Percentiles rank a stretch among this genome's conserved stretches.
These are phyloP conservation scores for Aspergillus unguis DNA, from an alignment of 2,329 filamentous ascomycete species.

Conservation along the genomic window DNA sequence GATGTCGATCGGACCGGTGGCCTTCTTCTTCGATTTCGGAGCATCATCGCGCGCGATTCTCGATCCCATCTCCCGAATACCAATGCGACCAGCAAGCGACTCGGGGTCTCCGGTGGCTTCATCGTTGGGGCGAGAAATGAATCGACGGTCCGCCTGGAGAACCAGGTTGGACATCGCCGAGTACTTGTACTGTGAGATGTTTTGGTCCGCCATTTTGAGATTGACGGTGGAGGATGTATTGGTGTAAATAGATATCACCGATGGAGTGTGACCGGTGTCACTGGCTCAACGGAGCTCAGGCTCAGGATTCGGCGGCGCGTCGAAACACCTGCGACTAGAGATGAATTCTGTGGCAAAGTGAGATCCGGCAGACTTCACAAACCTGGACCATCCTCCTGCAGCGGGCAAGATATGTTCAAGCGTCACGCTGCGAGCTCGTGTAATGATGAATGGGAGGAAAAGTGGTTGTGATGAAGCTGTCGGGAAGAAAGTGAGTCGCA, in stretches of 20 bases:
- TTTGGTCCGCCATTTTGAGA: conserved; percentile 64
- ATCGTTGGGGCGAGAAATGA: conserved; percentile 86
- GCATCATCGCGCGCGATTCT: conserved; percentile 74
- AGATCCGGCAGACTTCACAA: conserved; percentile 31
- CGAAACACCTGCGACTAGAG: conserved; percentile 27
- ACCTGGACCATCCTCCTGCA: conserved; percentile 37
- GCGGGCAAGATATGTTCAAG: conserved; percentile 26
- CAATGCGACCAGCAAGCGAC: conserved; percentile 90
- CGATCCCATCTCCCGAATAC: conserved; percentile 90
- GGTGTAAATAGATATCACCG: conserved; percentile 14
- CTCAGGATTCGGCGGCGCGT: conserved; percentile 32
- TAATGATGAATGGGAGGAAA: conserved; percentile 14
- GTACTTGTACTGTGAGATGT: conserved; percentile 97
- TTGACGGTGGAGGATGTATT: conserved; percentile 7
- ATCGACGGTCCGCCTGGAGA: conserved; percentile 97
- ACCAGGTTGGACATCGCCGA: conserved; percentile 99
- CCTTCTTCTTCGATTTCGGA: conserved; percentile 74
- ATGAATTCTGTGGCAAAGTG: conserved; percentile 25
- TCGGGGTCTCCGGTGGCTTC: conserved; percentile 97
- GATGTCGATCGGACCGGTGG: conserved; percentile 63
- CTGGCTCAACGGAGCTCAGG: conserved; percentile 33
- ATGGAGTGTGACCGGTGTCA: conserved; percentile 29
- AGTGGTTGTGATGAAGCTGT: conserved; percentile 26
- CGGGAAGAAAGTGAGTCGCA: conserved; percentile 28
- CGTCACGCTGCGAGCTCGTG: conserved; percentile 27